Percentiles rank a stretch among this genome's conserved stretches.
These are phyloP conservation scores for Leishmania aethiopica DNA, from an alignment of 208 protist genomes.

Conservation along the genomic window DNA sequence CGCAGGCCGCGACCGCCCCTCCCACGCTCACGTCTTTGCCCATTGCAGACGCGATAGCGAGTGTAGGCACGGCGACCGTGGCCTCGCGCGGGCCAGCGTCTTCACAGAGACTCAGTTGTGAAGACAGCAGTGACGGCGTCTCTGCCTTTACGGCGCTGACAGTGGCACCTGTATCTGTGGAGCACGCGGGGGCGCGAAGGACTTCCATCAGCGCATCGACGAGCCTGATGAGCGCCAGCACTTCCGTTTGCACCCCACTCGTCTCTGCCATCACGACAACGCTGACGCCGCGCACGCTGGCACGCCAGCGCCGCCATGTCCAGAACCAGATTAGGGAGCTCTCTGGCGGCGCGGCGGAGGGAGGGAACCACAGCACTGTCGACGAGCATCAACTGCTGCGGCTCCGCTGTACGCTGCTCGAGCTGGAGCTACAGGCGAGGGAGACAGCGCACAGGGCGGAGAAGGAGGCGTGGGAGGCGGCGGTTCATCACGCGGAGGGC, in stretches of 20 bases:
- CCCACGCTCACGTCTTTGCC: background rate
- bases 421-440: slow-evolving; percentile 23
- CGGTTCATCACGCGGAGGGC: slow-evolving; percentile 9
- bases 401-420: slow-evolving; percentile 15
- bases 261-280: slow-evolving; percentile 2
- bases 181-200: background rate
- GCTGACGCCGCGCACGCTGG: slow-evolving; percentile 16
- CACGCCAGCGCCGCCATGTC: slow-evolving; percentile 2
- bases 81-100: background rate
- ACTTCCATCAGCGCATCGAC: background rate
- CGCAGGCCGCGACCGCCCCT: background rate
- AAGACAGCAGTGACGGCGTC: background rate
- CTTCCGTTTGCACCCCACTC: slow-evolving; percentile 6
- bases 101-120: background rate
- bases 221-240: background rate
- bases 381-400: slow-evolving; percentile 19
- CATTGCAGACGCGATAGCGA: background rate
- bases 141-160: background rate
- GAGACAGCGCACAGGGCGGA: slow-evolving; percentile 16
- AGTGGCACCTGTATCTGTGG: background rate
- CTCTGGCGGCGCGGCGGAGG: background rate
- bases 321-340: background rate
- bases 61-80: background rate
- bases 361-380: background rate
- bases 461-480: slow-evolving; percentile 15